Evolutionary conservation across 2,329 filamentous ascomycete genomes (phyloP), one percentile per base, ranked within the genome.

Genomic region (Fusarium denticulatum): DNA sequence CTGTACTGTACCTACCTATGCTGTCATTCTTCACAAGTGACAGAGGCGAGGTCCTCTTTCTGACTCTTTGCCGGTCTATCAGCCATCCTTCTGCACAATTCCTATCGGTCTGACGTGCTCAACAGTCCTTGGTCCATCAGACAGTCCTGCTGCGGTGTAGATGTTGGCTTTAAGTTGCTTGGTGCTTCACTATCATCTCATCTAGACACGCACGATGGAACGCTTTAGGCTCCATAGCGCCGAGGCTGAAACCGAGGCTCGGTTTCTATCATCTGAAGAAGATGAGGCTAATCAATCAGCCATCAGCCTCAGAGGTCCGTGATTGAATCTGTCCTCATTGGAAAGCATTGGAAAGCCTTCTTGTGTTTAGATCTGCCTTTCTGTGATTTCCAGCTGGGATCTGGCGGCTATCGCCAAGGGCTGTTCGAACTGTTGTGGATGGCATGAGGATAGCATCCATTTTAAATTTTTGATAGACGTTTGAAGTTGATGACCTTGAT

Each of bases 211-310:
- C 43, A 45, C 55, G 67, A 77, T 66, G 67, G 63, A 65, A 67
- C 72, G 55, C 30, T 39, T 40, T 43, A 43, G 61, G 60, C 53
- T 73, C 64, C 76, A 69, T 76, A 67, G 73, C 67, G 56, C 70
- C 62, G 66, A 64, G 72, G 66, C 71, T 77, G 76, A 78, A 76
- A 77, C 73, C 72, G 64, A 75, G 73, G 76, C 73, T 78, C 71
- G 67, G 74, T 67, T 58, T 69, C 59, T 73, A 60, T 71, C 71
- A 72, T 75, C 64, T 66, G 67, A 64, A 56, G 63, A 67, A 50
- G 67, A 72, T 69, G 61, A 73, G 52, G 67, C 73, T 71, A 77
- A 66, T 56, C 42, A 43, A 61, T 42, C 42, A 60, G 45, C 52
- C 49, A 47, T 61, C 40, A 65, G 43, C 68, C 65, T 67, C 24